Conservation (phyloP, 495 filamentous ascomycete species). For the Jackrogersella multiformis region DNA sequence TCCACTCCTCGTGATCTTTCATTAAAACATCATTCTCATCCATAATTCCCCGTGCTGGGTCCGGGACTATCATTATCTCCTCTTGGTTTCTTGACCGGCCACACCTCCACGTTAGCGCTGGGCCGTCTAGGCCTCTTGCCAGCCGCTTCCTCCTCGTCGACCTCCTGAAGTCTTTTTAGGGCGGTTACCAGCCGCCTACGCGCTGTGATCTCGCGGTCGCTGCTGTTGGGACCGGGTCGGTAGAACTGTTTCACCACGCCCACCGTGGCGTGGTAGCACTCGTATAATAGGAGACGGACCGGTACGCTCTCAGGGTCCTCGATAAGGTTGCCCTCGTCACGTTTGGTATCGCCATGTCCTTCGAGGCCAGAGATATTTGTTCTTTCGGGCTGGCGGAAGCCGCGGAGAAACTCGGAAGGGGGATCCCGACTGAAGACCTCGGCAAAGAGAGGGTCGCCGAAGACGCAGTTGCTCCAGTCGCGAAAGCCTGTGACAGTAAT, state of each 20-base stretch:
- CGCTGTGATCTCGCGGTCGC: slow-evolving; percentile 56
- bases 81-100: slow-evolving; percentile 41
- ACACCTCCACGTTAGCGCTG: slow-evolving; percentile 43
- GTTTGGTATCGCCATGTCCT: slow-evolving; percentile 2
- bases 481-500: slow-evolving; percentile 48
- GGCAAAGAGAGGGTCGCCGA: slow-evolving; percentile 67
- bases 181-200: slow-evolving; percentile 54
- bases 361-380: neutral
- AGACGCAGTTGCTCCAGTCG: slow-evolving; percentile 64
- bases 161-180: slow-evolving; percentile 50
- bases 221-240: slow-evolving; percentile 54
- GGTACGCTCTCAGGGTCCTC: slow-evolving; percentile 48
- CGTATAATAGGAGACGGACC: slow-evolving; percentile 57
- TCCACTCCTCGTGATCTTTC: no score
- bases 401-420: slow-evolving; percentile 55
- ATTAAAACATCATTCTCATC: neutral
- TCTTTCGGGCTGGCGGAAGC: slow-evolving; percentile 29
- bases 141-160: slow-evolving; percentile 38
- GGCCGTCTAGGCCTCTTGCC: slow-evolving; percentile 42
- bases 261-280: slow-evolving; percentile 58
- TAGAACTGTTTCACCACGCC: slow-evolving; percentile 60
- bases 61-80: slow-evolving; percentile 20
- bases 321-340: slow-evolving; percentile 42
- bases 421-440: slow-evolving; percentile 58
- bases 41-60: neutral